These are phyloP conservation scores for Diospyros lotus DNA, from an alignment of 148 eudicot genomes.

Conservation along the genomic window DNA sequence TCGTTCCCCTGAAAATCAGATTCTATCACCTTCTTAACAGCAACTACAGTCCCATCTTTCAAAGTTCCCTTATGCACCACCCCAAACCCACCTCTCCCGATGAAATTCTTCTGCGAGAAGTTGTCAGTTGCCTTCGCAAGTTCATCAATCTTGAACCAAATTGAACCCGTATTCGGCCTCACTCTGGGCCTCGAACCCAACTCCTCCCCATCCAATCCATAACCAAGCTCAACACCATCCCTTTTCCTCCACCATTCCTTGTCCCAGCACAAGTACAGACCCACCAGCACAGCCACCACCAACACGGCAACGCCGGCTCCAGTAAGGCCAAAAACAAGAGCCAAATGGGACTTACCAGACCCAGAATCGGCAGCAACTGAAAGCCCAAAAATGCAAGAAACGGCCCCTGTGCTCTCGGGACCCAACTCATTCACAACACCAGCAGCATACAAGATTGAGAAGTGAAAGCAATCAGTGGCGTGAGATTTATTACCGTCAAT, in stretches of 20 bases:
- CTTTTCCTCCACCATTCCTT: slow-evolving; percentile 31
- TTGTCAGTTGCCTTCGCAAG: slow-evolving; percentile 56
- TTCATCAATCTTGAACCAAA: slow-evolving; percentile 63
- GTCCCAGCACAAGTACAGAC: slow-evolving; percentile 46
- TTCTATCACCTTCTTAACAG: slow-evolving; percentile 64
- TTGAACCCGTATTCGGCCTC: slow-evolving; percentile 61
- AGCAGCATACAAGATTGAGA: slow-evolving; percentile 66
- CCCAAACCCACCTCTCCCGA: slow-evolving; percentile 78
- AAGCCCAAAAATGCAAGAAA: slow-evolving; percentile 50
- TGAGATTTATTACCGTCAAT: slow-evolving; percentile 64
- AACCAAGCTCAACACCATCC: neutral
- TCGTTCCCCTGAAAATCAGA: slow-evolving; percentile 51
- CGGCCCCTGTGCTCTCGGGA: slow-evolving; percentile 48
- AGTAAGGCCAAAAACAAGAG: slow-evolving; percentile 39
- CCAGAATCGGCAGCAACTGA: slow-evolving; percentile 17
- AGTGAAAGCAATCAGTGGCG: slow-evolving; percentile 53
- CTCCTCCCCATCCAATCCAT: slow-evolving; percentile 24
- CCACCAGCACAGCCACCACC: slow-evolving; percentile 30
- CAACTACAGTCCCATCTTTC: slow-evolving; percentile 50
- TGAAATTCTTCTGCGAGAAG: slow-evolving; percentile 61
- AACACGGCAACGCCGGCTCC: slow-evolving; percentile 45
- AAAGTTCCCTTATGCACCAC: slow-evolving; percentile 53
- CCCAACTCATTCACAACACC: slow-evolving; percentile 60
- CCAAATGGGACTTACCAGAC: slow-evolving; percentile 21
- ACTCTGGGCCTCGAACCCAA: slow-evolving; percentile 42